Evolutionary conservation across 805 yeast species (phyloP), one percentile per base, ranked within the genome.

Genomic region (Naumovozyma baii): DNA sequence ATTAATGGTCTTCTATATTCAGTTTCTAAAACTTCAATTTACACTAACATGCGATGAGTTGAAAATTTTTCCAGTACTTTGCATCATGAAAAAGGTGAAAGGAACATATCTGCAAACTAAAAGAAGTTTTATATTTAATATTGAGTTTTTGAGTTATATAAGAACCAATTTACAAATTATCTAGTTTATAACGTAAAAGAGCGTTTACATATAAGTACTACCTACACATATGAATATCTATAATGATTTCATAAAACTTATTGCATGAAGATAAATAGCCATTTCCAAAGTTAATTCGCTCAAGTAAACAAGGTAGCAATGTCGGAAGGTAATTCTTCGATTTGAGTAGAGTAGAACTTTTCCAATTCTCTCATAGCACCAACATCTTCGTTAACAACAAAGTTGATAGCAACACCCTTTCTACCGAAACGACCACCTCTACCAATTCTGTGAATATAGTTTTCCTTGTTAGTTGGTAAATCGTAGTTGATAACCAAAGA

Each of bases 361-460:
- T 82, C 87, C 49, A 83, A 67, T 50, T 80, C 95, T 61, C 78
- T 74, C 70, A 90, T 72, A 60, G 73, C 76, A 39, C 71, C 74
- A 48, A 72, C 73, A 64, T 92, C 97, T 38, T 80, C 80, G 50
- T 70, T 72, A 42, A 96, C 86, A 56, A 87, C 80, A 55, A 92
- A 83, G 73, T 88, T 92, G 65, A 90, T 85, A 43, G 98, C 96
- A 57, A 83, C 94, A 72, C 95, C 98, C 72, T 88, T 90, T 68
- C 98, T 80, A 54, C 98, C 98, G 71, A 90, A 90, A 63, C 98
- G 80, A 49, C 97, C 98, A 52, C 95, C 87, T 66, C 98, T 81
- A 64, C 98, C 98, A 51, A 90, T 90, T 68, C 98, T 78, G 72
- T 90, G 98, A 59, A 90, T 80, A 66, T 90, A 90, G 74, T 90